Conservation (phyloP, 495 filamentous ascomycete species). For the Penicillium lagena region DNA sequence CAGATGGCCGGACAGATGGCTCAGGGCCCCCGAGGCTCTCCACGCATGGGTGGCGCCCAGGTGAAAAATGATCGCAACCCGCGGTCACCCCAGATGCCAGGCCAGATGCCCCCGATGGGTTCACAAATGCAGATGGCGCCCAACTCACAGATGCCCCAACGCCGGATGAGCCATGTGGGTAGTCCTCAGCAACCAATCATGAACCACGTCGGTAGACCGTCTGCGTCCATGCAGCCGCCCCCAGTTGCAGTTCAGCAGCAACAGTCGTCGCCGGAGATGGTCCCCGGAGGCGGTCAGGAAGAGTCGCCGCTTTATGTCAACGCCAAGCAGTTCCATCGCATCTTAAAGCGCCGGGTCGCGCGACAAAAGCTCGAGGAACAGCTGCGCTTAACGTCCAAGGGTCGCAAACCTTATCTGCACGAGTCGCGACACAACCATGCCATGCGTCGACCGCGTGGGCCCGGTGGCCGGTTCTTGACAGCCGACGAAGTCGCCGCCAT, state of each 20-base stretch:
- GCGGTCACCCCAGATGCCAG: slow-evolving; percentile 45
- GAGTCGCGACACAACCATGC: slow-evolving; percentile 99
- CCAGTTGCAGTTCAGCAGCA: slow-evolving; percentile 52
- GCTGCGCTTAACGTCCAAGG: slow-evolving; percentile 85
- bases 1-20: slow-evolving; percentile 43
- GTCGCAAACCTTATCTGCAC: slow-evolving; percentile 94
- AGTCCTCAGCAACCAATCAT: slow-evolving; percentile 47
- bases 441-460: slow-evolving; percentile 91
- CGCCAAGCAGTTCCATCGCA: slow-evolving; percentile 97
- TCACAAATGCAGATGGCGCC: slow-evolving; percentile 43
- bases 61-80: slow-evolving; percentile 48
- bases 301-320: slow-evolving; percentile 97
- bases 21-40: slow-evolving; percentile 41
- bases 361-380: slow-evolving; percentile 90
- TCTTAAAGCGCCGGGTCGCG: slow-evolving; percentile 87
- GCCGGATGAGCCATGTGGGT: slow-evolving; percentile 45
- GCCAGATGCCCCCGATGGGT: slow-evolving; percentile 45
- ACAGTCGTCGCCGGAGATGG: slow-evolving; percentile 78
- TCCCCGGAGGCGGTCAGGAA: slow-evolving; percentile 62
- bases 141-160: slow-evolving; percentile 38
- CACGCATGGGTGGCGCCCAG: slow-evolving; percentile 42
- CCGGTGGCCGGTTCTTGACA: slow-evolving; percentile 94
- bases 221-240: slow-evolving; percentile 42
- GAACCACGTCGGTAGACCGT: slow-evolving; percentile 42
- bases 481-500: slow-evolving; percentile 96